Conservation (phyloP, 2,329 filamentous ascomycete species). For the Plectosphaerella plurivora region DNA sequence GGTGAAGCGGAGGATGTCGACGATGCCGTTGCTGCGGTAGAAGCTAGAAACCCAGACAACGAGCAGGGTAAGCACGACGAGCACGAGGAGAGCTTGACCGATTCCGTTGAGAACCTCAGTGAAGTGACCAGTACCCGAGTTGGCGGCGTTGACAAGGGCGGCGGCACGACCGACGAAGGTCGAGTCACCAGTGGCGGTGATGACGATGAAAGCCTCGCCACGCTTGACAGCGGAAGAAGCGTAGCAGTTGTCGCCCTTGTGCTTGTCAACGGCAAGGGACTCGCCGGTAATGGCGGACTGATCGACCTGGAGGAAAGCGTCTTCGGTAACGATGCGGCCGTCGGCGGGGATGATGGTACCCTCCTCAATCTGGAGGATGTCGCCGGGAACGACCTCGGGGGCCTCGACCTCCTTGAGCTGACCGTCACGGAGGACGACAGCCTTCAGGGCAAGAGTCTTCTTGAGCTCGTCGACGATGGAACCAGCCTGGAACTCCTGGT, state of each 20-base stretch:
- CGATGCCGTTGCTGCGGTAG: constrained; percentile 80
- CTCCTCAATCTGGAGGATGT: constrained; percentile 87
- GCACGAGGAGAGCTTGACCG: constrained; percentile 71
- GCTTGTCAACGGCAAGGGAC: constrained; percentile 87
- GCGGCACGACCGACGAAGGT: constrained; percentile 88
- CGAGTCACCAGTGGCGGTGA: constrained; percentile 81
- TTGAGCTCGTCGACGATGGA: constrained; percentile 89
- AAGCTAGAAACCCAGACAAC: constrained; percentile 84
- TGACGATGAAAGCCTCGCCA: constrained; percentile 78
- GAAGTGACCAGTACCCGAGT: constrained; percentile 75
- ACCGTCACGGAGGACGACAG: constrained; percentile 79
- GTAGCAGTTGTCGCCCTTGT: constrained; percentile 75
- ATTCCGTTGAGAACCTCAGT: constrained; percentile 88
- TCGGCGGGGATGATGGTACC: constrained; percentile 90
- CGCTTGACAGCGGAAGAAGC: constrained; percentile 87
- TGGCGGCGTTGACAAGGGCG: constrained; percentile 75
- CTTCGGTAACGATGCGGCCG: constrained; percentile 80
- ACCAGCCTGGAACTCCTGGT: constrained; percentile 86
- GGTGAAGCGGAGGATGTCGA: constrained; percentile 77
- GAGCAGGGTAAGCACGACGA: constrained; percentile 76
- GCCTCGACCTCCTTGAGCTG: constrained; percentile 75
- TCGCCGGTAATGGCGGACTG: constrained; percentile 91
- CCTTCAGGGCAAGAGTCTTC: constrained; percentile 85
- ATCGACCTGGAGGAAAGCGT: constrained; percentile 83
- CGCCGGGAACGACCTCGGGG: constrained; percentile 80